Evolutionary conservation across 2,329 filamentous ascomycete species (phyloP).

Genomic region (Grosmannia serpens): DNA sequence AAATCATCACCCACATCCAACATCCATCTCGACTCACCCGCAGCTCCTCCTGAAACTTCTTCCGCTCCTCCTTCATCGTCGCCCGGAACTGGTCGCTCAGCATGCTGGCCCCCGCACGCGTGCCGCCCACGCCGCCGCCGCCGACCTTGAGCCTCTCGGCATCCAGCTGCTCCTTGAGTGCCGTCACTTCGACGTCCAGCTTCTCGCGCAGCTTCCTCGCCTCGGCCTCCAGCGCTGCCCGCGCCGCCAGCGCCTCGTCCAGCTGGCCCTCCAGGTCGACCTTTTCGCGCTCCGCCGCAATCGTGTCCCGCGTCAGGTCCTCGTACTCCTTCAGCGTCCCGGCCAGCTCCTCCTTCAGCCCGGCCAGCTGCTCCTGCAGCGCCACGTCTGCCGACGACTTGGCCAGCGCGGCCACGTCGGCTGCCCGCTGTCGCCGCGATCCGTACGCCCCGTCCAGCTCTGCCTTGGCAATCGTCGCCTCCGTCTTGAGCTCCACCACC

Average conservation of each 20-base stretch:
- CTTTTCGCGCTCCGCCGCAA: constrained; percentile 39
- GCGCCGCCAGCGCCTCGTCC: constrained; percentile 26
- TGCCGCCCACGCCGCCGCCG: constrained; percentile 19
- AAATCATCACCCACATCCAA: neutral
- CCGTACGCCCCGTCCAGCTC: constrained; percentile 53
- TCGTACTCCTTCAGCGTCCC: constrained; percentile 40
- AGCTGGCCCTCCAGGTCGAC: constrained; percentile 30
- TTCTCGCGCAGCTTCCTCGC: constrained; percentile 22
- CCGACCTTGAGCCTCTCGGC: constrained; percentile 32
- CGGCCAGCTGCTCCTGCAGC: constrained; percentile 35
- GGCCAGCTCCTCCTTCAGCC: constrained; percentile 38
- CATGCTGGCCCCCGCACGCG: constrained; percentile 35
- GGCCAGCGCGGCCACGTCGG: constrained; percentile 41
- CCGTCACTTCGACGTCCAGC: constrained; percentile 30
- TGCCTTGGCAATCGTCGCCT: constrained; percentile 47
- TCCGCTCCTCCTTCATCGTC: constrained; percentile 45
- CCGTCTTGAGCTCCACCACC: constrained; percentile 48
- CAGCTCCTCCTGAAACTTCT: constrained; percentile 44
- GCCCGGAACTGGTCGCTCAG: constrained; percentile 45
- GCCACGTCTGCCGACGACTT: constrained; percentile 36
- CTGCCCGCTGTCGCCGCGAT: constrained; percentile 45
- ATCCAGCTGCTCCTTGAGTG: constrained; percentile 41
- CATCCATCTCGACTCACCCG: constrained; percentile 24
- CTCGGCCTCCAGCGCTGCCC: constrained; percentile 27
- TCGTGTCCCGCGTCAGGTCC: constrained; percentile 40